Conservation (phyloP, 768 basidiomycete species). For the Phallus indusiatus region DNA sequence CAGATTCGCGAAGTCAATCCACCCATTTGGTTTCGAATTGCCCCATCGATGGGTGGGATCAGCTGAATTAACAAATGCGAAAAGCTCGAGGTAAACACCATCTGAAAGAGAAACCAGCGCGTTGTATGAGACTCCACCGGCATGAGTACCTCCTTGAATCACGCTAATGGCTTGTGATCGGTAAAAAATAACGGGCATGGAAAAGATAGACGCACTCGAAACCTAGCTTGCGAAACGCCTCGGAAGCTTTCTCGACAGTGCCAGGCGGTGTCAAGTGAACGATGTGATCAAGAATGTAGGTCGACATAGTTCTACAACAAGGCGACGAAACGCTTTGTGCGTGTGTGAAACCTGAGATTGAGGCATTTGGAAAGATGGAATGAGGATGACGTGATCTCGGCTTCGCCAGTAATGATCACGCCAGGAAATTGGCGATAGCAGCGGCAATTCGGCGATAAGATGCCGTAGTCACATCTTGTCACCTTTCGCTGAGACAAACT, state of each 20-base stretch:
- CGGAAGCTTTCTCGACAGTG: conserved; percentile 36
- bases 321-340: too few relatives aligned
- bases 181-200: background rate
- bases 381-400: too few relatives aligned
- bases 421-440: too few relatives aligned
- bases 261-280: conserved; percentile 64
- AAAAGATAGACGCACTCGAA: conserved; percentile 41
- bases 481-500: too few relatives aligned
- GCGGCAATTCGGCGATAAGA: too few relatives aligned
- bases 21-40: conserved; percentile 37
- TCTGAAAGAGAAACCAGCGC: conserved; percentile 55
- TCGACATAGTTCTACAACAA: conserved; percentile 13
- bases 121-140: conserved; percentile 54
- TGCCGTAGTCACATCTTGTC: too few relatives aligned
- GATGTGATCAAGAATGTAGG: conserved; percentile 53
- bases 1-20: conserved; percentile 60
- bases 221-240: conserved; percentile 49
- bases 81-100: conserved; percentile 58
- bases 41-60: conserved; percentile 47
- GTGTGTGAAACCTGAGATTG: too few relatives aligned
- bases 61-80: conserved; percentile 50
- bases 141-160: conserved; percentile 54
- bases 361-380: too few relatives aligned
- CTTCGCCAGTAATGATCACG: too few relatives aligned
- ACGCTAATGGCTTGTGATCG: conserved; percentile 35